A percentile compares a stretch with the other conserved stretches of the same genome.
Evolutionary conservation across 805 yeast species (phyloP).

Genomic region (Saccharomycopsis schoenii): DNA sequence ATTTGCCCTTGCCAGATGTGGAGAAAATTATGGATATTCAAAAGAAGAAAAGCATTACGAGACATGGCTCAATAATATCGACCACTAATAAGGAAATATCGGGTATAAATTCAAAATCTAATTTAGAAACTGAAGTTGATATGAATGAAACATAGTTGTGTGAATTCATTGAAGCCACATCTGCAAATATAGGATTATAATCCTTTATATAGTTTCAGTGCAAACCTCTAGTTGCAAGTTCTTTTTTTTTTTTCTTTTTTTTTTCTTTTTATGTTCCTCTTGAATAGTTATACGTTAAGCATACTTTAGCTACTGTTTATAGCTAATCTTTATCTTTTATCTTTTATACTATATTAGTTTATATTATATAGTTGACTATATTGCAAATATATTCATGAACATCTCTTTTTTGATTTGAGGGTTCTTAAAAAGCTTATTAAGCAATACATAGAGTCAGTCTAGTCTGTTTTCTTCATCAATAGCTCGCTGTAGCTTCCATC

Average conservation of each 20-base stretch:
- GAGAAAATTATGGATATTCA: conserved; percentile 17
- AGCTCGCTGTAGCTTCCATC: conserved; percentile 5
- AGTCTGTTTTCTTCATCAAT: not conserved
- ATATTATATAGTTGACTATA: no score
- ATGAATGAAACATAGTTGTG: not conserved
- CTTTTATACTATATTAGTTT: no score
- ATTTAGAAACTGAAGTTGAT: conserved; percentile 17
- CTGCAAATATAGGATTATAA: not conserved
- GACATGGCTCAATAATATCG: conserved; percentile 17
- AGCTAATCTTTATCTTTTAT: no score
- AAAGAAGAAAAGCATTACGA: conserved; percentile 17
- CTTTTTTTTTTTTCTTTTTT: not conserved
- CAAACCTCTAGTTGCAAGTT: not conserved
- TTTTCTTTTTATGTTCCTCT: not conserved
- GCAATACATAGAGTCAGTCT: not conserved
- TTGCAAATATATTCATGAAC: no score
- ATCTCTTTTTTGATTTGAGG: not conserved
- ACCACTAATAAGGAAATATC: conserved; percentile 17
- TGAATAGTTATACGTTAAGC: not conserved
- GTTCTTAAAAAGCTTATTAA: not conserved
- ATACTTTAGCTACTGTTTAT: no score
- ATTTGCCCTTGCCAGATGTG: conserved; percentile 16
- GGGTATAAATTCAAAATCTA: conserved; percentile 14
- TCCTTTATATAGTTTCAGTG: not conserved
- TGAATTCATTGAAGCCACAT: no score